Percentiles rank a stretch among this genome's conserved stretches.
Conservation (phyloP, 179 eudicot species). For the Beta lomatogona region DNA sequence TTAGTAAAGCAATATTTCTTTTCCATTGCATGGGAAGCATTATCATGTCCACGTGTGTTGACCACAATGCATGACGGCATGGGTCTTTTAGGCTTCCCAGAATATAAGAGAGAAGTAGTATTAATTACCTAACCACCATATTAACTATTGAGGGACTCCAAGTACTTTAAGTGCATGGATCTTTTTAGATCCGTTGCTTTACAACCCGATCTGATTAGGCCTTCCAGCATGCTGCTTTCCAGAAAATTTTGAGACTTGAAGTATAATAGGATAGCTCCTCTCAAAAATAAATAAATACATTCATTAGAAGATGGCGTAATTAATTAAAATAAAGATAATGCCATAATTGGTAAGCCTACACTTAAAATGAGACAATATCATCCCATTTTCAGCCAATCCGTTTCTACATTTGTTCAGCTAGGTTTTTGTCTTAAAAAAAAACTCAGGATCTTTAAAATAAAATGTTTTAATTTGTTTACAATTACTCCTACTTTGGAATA, state of each 20-base stretch:
- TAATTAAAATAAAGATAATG: no score
- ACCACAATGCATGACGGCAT: slow-evolving; percentile 32
- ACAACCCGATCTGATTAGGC: slow-evolving; percentile 43
- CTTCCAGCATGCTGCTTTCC: neutral
- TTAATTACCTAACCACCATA: slow-evolving; percentile 32
- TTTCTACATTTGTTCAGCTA: no score
- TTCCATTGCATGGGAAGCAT: slow-evolving; percentile 32
- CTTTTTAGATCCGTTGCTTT: slow-evolving; percentile 30
- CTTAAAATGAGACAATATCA: no score
- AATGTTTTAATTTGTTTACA: no score
- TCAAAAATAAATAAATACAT: neutral
- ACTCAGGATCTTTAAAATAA: no score
- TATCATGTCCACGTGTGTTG: slow-evolving; percentile 34
- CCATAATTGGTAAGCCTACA: no score
- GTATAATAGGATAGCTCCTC: no score
- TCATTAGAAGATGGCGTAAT: no score
- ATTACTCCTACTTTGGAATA: no score
- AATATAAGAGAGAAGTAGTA: neutral
- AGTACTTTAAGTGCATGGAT: slow-evolving; percentile 24
- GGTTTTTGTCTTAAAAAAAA: no score
- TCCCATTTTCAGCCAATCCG: no score
- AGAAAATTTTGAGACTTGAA: neutral
- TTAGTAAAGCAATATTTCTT: slow-evolving; percentile 10
- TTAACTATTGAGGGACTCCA: neutral
- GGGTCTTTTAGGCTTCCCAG: neutral